Evolutionary conservation across 228 moss, liverwort and hornwort species (phyloP).

Genomic region (Sphagnum magellanicum): DNA sequence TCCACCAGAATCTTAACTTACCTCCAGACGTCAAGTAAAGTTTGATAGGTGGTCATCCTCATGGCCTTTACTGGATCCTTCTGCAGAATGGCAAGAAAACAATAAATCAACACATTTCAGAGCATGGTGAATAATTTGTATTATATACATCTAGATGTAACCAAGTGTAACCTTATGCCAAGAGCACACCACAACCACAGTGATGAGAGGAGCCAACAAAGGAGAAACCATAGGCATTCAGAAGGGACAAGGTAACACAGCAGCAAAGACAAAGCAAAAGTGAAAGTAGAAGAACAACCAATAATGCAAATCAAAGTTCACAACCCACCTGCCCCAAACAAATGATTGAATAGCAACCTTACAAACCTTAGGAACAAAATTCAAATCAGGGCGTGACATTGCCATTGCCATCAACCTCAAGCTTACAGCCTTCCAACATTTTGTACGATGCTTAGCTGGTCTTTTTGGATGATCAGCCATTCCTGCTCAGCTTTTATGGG

Average conservation of each 20-base stretch:
- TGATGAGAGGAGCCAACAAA: too few species aligned
- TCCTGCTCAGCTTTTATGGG: too few species aligned
- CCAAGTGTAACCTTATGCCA: too few species aligned
- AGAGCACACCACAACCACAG: too few species aligned
- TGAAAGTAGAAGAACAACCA: background rate
- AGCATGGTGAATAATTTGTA: too few species aligned
- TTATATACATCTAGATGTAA: too few species aligned
- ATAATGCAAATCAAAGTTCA: background rate
- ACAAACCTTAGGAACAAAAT: background rate
- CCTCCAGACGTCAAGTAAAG: slow-evolving; percentile 40
- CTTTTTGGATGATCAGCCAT: too few species aligned
- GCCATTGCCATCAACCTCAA: too few species aligned
- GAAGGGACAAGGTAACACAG: too few species aligned
- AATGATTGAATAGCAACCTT: background rate
- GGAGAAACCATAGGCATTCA: too few species aligned
- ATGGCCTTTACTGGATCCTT: slow-evolving; percentile 48
- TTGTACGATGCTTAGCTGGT: too few species aligned
- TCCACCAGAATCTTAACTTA: slow-evolving; percentile 6
- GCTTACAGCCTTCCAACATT: too few species aligned
- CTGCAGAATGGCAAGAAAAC: slow-evolving; percentile 13
- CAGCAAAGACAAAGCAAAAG: background rate
- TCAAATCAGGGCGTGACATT: background rate
- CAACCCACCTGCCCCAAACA: background rate
- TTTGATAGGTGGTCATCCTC: slow-evolving; percentile 29
- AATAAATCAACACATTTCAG: background rate